Evolutionary conservation across 495 filamentous ascomycete genomes (phyloP), one percentile per base, ranked within the genome.

Genomic region (Talaromyces wortmannii): DNA sequence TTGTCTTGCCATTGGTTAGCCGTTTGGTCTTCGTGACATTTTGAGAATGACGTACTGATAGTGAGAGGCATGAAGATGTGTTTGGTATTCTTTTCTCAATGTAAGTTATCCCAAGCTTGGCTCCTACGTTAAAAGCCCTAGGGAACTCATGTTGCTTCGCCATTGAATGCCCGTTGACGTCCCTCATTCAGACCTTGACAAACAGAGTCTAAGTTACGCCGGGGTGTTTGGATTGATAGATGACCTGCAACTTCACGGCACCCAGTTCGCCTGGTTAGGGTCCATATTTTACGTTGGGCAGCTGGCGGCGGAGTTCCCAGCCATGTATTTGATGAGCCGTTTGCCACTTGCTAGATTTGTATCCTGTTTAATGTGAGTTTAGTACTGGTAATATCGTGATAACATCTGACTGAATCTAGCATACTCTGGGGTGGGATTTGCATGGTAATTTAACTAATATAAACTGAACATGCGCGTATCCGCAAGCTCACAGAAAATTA

Each of bases 181-280:
- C 55, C 62, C 61, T 7, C 75, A 77, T 63, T 72, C 71, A 50
- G 74, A 76, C 45, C 77, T 82, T 36, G 79, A 83, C 59, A 80
- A 81, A 59, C 78, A 78, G n/a, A 80, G 77, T 16, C 61, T 83
- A 11, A 79, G 74, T 45, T 81, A 81, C 63, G 78, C 78, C 2
- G 70, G 70, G 6, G 74, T 84, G 33, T 83, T 83, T 62, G 78
- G 79, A 4, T 76, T 85, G 32, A 65, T 68, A n/a, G 59, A 73
- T 5, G 80, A 64, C 59, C 59, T 84, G 7, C 57, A 76, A n/a
- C 66, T 85, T 16, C 60, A 64, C 13, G 77, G 77, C 16, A 61
- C 64, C 0, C 68, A 83, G 33, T 84, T 83, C 50, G 78, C 68
- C 47, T 85, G 78, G 78, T 68, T 75, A 7, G 71, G 63, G 6